phyloP scores from a whole-genome alignment of 768 basidiomycete species.

The Mycena capillaripes region DNA sequence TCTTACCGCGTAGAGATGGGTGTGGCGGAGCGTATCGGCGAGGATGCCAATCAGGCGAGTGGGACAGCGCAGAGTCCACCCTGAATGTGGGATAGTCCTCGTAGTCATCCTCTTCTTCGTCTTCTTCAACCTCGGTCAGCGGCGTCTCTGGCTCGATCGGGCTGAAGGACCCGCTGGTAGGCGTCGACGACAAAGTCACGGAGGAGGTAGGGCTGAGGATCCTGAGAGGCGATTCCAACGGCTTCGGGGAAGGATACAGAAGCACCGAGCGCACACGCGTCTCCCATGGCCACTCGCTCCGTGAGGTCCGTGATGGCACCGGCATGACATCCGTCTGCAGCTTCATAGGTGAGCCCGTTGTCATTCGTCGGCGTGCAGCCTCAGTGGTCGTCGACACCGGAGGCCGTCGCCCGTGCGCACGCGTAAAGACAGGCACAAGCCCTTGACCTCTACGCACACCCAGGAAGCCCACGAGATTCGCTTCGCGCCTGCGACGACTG shows the following conservation, averaged over 20 bases:
- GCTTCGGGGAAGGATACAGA: conserved; percentile 19
- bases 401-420: conserved; percentile 5
- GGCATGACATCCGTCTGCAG: conserved; percentile 21
- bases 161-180: conserved; percentile 29
- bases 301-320: not conserved
- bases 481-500: conserved; percentile 8
- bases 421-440: conserved; percentile 34
- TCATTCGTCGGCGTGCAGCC: conserved; percentile 12
- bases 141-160: conserved; percentile 31
- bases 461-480: conserved; percentile 33
- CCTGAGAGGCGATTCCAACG: conserved; percentile 1
- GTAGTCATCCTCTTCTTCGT: conserved; percentile 24
- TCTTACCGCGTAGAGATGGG: not conserved
- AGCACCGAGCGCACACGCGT: conserved; percentile 35
- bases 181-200: conserved; percentile 22
- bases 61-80: conserved; percentile 8
- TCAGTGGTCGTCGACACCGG: not conserved
- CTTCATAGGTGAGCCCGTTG: conserved; percentile 30
- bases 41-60: not conserved
- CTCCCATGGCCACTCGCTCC: conserved; percentile 36
- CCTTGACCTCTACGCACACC: not conserved
- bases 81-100: conserved; percentile 30
- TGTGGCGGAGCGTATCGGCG: not conserved
- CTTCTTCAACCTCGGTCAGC: conserved; percentile 32
- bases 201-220: conserved; percentile 17